These are phyloP conservation scores for Trametes maxima DNA, from an alignment of 768 basidiomycete species.

Conservation along the genomic window DNA sequence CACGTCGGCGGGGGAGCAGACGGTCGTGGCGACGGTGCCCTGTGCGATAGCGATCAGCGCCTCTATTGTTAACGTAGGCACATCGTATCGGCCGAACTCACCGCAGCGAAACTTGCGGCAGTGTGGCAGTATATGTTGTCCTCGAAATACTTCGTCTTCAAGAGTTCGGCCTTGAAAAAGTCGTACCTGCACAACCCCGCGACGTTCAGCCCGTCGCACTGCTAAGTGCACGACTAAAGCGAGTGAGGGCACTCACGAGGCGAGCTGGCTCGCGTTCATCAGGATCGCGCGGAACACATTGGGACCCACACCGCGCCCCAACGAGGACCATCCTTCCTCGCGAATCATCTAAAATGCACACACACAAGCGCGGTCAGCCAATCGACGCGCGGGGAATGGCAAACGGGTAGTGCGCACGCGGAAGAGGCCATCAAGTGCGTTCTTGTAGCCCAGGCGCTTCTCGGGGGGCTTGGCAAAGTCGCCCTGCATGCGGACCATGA, in stretches of 20 bases:
- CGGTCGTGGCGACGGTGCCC: constrained; percentile 88
- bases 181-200: constrained; percentile 67
- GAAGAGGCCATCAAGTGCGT: constrained; percentile 86
- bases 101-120: constrained; percentile 84
- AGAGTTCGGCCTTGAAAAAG: constrained; percentile 84
- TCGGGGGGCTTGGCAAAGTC: constrained; percentile 89
- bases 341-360: constrained; percentile 66
- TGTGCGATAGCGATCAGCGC: constrained; percentile 26
- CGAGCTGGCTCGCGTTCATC: constrained; percentile 93
- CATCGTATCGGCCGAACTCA: constrained; percentile 40
- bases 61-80: background rate
- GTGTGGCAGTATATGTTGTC: constrained; percentile 88
- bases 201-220: background rate
- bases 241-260: constrained; percentile 58
- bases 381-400: no score
- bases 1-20: constrained; percentile 89
- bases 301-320: constrained; percentile 76
- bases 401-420: constrained; percentile 46
- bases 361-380: background rate
- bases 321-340: constrained; percentile 80
- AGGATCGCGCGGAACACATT: constrained; percentile 85
- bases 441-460: constrained; percentile 88
- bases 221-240: background rate
- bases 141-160: constrained; percentile 69
- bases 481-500: constrained; percentile 75